Evolutionary conservation across 1,284 basidiomycete species (phyloP).

Genomic region (Irpex rosettiformis): DNA sequence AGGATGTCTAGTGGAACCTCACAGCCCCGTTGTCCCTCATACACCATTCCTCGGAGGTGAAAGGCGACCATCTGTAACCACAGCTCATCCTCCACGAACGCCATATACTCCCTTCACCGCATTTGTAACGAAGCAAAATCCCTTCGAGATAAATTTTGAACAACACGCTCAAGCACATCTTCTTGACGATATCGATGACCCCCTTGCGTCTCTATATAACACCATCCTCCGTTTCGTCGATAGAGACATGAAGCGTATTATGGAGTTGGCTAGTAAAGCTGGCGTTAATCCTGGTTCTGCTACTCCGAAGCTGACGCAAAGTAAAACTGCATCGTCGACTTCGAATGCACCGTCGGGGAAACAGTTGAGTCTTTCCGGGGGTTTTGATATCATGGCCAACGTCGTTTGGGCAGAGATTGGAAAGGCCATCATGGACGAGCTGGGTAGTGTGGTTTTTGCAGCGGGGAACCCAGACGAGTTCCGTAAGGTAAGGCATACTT

Average conservation of each 20-base stretch:
- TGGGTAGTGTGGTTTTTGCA: constrained; percentile 83
- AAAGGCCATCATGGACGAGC: constrained; percentile 75
- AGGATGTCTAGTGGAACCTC: constrained; percentile 62
- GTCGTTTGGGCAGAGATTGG: constrained; percentile 88
- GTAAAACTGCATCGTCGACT: constrained; percentile 1
- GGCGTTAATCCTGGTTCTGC: constrained; percentile 37
- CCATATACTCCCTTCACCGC: constrained; percentile 66
- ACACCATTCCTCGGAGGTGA: constrained; percentile 52
- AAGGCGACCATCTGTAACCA: constrained; percentile 9
- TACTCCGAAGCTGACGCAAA: background rate
- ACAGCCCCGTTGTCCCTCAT: constrained; percentile 71
- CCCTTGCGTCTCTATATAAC: constrained; percentile 76
- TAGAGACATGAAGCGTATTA: constrained; percentile 64
- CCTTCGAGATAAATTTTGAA: constrained; percentile 32
- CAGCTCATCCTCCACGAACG: constrained; percentile 46
- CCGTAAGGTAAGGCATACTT: constrained; percentile 58
- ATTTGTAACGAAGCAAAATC: constrained; percentile 50
- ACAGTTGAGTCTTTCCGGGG: constrained; percentile 16
- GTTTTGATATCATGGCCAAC: constrained; percentile 81
- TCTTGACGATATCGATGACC: constrained; percentile 60
- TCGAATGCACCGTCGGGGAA: constrained; percentile 3
- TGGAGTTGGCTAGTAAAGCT: constrained; percentile 74
- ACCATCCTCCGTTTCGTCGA: constrained; percentile 80
- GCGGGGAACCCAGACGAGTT: constrained; percentile 90
- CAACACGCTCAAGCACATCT: constrained; percentile 37